These are phyloP conservation scores for Termitomyces bulborhizus DNA, from an alignment of 768 basidiomycete genomes.

Conservation along the genomic window DNA sequence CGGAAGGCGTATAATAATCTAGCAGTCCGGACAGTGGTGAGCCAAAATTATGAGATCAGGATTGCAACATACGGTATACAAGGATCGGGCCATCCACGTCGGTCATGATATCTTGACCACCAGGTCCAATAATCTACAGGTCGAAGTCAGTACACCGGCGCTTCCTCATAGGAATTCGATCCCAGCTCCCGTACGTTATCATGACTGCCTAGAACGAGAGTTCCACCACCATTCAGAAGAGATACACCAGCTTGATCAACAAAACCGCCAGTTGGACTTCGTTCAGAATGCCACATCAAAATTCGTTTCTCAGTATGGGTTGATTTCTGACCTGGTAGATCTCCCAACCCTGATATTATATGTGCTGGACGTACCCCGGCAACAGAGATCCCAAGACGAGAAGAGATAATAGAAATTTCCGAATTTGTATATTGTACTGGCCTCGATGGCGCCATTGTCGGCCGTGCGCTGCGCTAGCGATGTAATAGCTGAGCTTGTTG, in stretches of 20 bases:
- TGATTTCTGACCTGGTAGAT: constrained; percentile 26
- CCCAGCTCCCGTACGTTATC: constrained; percentile 25
- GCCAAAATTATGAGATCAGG: neutral
- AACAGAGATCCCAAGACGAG: constrained; percentile 50
- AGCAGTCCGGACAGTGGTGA: neutral
- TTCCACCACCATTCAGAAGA: constrained; percentile 44
- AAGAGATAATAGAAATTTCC: constrained; percentile 49
- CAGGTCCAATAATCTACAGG: constrained; percentile 44
- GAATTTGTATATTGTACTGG: constrained; percentile 36
- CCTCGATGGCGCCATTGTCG: constrained; percentile 42
- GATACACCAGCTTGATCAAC: constrained; percentile 41
- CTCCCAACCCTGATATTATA: constrained; percentile 58
- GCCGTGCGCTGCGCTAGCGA: constrained; percentile 40
- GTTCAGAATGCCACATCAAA: neutral
- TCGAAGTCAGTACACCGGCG: neutral
- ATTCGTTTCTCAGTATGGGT: neutral
- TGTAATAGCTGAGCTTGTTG: constrained; percentile 29
- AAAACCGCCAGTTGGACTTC: constrained; percentile 37
- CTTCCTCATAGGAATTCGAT: neutral
- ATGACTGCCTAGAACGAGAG: constrained; percentile 40
- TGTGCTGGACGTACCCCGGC: constrained; percentile 42
- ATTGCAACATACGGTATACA: constrained; percentile 38
- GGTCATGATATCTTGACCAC: constrained; percentile 43
- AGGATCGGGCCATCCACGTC: constrained; percentile 41
- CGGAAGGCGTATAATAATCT: constrained; percentile 47